phyloP scores from a whole-genome alignment of 257 asterid genomes.

The Solanum sitiens region DNA sequence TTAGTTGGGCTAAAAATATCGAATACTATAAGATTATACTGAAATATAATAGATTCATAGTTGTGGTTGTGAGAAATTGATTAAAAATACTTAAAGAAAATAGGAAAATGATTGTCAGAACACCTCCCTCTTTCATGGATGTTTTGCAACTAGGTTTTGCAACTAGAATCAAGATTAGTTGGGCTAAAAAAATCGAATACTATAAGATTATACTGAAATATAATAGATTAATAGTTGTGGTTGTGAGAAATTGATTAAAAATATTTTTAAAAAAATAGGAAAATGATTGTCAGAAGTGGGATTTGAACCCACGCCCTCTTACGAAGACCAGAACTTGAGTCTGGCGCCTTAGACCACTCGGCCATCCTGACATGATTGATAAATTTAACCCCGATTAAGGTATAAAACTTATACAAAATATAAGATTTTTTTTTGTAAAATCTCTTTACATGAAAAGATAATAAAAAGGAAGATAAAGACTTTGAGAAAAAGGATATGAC shows the following conservation, averaged over 20 bases:
- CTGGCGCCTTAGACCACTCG: constrained; percentile 99
- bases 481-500: not conserved
- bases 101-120: too few relatives aligned
- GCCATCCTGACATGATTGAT: constrained; percentile 54
- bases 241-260: not conserved
- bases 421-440: too few relatives aligned
- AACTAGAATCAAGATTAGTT: too few relatives aligned
- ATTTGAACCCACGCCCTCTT: constrained; percentile 87
- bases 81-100: too few relatives aligned
- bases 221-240: not conserved
- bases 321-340: constrained; percentile 89
- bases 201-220: not conserved
- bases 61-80: too few relatives aligned
- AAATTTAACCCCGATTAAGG: accelerated
- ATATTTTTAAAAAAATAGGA: not conserved
- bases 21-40: too few relatives aligned
- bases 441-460: not conserved
- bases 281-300: constrained; percentile 41
- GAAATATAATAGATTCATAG: too few relatives aligned
- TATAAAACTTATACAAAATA: too few relatives aligned
- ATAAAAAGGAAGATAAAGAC: too few relatives aligned
- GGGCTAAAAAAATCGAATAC: not conserved
- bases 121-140: not conserved
- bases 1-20: too few relatives aligned
- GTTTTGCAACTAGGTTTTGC: not conserved